Evolutionary conservation across 2,329 filamentous ascomycete genomes (phyloP), one percentile per base, ranked within the genome.

Genomic region (Rutstroemia sydowiana): DNA sequence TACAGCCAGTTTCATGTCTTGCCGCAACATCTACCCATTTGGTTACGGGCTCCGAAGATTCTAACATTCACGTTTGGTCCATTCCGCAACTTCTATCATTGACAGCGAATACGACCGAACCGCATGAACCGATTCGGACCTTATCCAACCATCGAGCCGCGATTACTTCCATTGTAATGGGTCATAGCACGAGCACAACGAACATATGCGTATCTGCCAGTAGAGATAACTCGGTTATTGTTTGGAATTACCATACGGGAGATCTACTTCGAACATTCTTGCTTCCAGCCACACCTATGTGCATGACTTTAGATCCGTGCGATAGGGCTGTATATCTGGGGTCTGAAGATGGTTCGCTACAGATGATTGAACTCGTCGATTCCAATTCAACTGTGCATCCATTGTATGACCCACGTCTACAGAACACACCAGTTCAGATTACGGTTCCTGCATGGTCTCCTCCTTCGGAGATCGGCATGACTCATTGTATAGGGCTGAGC

Each of bases 11-110:
- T 26, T 90, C 87, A 21, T 85, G 82, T 64, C 73, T 97, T 51
- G 82, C 80, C 34, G 78, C 83, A 10, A 86, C 84, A 39, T 84
- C 81, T 43, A 82, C 81, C 61, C 85, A 89, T 69, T 70, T 93
- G 47, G 75, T 93, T 46, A 88, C 87, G 1, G 88, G 84, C 37
- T 92, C 88, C 2, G 79, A 85, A 60, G 93, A 98, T 72, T 87
- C 90, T 47, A 95, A 88, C 67, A 78, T 96, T 57, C 88, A 95
- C 69, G 85, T 97, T 55, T 98, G 93, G 93, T 88, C 88, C 1
- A 70, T 96, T 48, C 76, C 86, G 3, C 77, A 78, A 21, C 78
- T 97, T 10, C 76, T 96, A 2, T 78, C 82, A 55, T 69, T 80
- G 51, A 71, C 76, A 58, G 68, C 73, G 21, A 71, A 76, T 58